Base-by-base conservation (phyloP, 768 basidiomycete genomes). In the Obba rivulosa region DNA sequence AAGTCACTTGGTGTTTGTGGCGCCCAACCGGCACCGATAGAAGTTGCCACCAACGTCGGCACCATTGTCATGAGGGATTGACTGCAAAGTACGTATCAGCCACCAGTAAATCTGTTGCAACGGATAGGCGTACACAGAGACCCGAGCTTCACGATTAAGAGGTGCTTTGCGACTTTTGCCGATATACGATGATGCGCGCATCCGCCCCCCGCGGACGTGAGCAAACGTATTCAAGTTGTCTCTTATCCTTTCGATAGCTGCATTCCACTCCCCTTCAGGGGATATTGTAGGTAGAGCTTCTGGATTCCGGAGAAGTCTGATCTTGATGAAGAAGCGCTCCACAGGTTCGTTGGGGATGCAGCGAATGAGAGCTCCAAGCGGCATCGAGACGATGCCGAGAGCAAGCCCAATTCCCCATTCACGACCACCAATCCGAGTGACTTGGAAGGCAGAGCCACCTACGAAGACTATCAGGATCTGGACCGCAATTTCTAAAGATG, bases 321-420 rank as follows among this genome's bases (percentile, higher is more conserved):
- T 18, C 46, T 64, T 62, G 59, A 77, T 69, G 56, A 86, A 72
- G 52, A 83, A 43, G 16, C 69, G 75, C 57, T 90, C 87, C 60
- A 92, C 82, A 0, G 91, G 89, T 28, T 60, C 77, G 59, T 86
- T 92, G 41, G 95, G 95, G 23, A 94, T 64, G 18, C 81, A 66
- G 36, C 95, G 89, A 50, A 94, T 77, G 52, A 92, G 60, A 34
- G 73, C 83, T 45, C 92, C 96, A 58, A 95, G 75, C 3, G 95
- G 96, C 39, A 98, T 80, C 9, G 96, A 85, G 41, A 92, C 79
- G 36, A 85, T 53, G 31, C 95, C 96, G 28, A 97, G 77, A 42
- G 91, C 85, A 35, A 99, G 70, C 0, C 90, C 87, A 55, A 98
- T 90, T 45, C 81, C 93, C 96, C 96, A 99, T 65, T 95, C 92